phyloP scores from a whole-genome alignment of 306 rosid genomes.

The Hippophae rhamnoides region DNA sequence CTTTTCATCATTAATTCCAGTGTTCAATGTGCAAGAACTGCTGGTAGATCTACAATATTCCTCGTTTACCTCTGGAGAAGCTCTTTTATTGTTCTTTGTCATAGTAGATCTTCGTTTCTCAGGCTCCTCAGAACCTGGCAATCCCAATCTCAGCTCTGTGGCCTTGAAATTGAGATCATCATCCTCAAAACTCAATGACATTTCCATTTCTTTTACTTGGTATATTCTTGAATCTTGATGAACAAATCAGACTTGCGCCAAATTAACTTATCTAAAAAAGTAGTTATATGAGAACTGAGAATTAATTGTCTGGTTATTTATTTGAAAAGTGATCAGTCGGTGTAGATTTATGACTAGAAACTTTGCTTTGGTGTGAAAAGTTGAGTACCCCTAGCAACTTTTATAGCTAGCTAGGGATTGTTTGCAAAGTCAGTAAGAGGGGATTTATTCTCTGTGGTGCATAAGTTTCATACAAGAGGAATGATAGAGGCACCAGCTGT shows the following conservation, averaged over 20 bases:
- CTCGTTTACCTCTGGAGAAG: constrained; percentile 27
- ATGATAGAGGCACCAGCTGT: constrained; percentile 6
- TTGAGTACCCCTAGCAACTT: constrained; percentile 15
- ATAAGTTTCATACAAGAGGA: constrained; percentile 19
- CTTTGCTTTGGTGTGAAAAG: constrained; percentile 2
- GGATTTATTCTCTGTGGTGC: constrained; percentile 30
- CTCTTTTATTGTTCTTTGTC: constrained; percentile 44
- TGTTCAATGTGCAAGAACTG: constrained; percentile 10
- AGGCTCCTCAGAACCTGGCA: constrained; percentile 36
- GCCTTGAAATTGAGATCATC: constrained; percentile 37
- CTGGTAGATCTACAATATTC: constrained; percentile 19
- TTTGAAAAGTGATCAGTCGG: no score
- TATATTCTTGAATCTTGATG: not conserved
- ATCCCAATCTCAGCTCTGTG: constrained; percentile 61
- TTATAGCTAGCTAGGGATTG: constrained; percentile 24
- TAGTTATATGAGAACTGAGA: no score
- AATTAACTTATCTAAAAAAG: no score
- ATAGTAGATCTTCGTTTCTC: constrained; percentile 20
- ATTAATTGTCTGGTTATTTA: no score
- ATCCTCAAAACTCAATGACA: constrained; percentile 17
- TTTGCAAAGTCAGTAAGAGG: constrained; percentile 21
- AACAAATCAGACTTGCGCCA: no score
- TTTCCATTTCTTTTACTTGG: constrained; percentile 17
- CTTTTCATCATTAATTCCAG: constrained; percentile 7
- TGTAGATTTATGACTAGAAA: no score